These are phyloP conservation scores for Periconia sp. DNA, from an alignment of 2,329 filamentous ascomycete genomes.

Conservation along the genomic window DNA sequence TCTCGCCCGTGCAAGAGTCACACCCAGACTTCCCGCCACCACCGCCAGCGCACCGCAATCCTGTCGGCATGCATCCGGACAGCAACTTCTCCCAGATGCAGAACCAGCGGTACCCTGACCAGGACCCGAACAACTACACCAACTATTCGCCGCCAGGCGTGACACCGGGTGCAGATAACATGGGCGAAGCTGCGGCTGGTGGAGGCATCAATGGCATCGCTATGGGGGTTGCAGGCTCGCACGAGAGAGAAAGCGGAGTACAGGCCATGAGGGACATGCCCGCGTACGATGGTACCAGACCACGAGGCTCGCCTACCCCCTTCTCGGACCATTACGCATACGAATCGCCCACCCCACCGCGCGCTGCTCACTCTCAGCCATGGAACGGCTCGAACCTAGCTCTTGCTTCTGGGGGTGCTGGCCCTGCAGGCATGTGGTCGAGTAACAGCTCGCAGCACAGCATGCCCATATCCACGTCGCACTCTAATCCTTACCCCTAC, in stretches of 20 bases:
- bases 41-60: slow-evolving; percentile 38
- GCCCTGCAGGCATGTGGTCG: slow-evolving; percentile 42
- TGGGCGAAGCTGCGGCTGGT: slow-evolving; percentile 63
- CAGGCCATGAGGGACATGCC: slow-evolving; percentile 62
- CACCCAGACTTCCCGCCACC: slow-evolving; percentile 38
- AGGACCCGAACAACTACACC: slow-evolving; percentile 39
- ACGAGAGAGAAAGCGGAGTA: slow-evolving; percentile 65
- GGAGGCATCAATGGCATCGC: slow-evolving; percentile 74
- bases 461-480: slow-evolving; percentile 53
- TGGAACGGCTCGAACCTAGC: slow-evolving; percentile 45
- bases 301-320: too few species aligned
- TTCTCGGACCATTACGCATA: slow-evolving; percentile 33
- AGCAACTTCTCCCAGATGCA: slow-evolving; percentile 26
- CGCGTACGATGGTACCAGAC: slow-evolving; percentile 23
- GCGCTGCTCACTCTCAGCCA: slow-evolving; percentile 41
- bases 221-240: slow-evolving; percentile 68
- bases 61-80: slow-evolving; percentile 29
- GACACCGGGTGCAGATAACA: slow-evolving; percentile 72
- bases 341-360: slow-evolving; percentile 30
- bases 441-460: slow-evolving; percentile 55
- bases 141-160: slow-evolving; percentile 44
- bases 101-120: slow-evolving; percentile 27
- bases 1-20: slow-evolving; percentile 27
- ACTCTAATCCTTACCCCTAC: slow-evolving; percentile 54
- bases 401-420: slow-evolving; percentile 40